Evolutionary conservation across 768 basidiomycete species (phyloP).

Genomic region (Tubosaeta sp.): DNA sequence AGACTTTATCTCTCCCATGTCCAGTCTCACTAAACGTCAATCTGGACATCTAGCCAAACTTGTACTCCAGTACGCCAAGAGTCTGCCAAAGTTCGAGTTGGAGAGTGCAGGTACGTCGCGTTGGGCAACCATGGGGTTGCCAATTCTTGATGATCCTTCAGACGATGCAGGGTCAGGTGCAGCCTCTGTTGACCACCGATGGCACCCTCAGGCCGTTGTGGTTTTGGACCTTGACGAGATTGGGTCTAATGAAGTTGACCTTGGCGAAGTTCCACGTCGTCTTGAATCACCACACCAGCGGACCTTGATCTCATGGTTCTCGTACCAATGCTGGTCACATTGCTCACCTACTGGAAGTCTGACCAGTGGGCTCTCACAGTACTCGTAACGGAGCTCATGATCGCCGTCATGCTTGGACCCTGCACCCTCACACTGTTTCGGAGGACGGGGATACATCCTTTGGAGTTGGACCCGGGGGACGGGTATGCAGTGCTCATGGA

Average conservation of each 20-base stretch:
- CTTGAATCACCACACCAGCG: conserved; percentile 2
- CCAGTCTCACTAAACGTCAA: conserved; percentile 16
- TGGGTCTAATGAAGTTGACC: not conserved
- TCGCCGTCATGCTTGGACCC: conserved; percentile 13
- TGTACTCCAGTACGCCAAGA: conserved; percentile 10
- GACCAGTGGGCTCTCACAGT: conserved; percentile 1
- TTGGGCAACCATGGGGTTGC: not conserved
- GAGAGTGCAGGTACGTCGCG: not conserved
- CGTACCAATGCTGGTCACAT: conserved; percentile 11
- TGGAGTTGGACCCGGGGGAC: conserved; percentile 1
- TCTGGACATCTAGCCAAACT: conserved; percentile 16
- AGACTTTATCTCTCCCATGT: conserved; percentile 16
- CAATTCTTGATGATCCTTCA: not conserved
- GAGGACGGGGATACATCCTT: conserved; percentile 5
- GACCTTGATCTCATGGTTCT: conserved; percentile 12
- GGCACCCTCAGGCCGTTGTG: conserved; percentile 5
- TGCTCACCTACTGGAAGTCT: conserved; percentile 5
- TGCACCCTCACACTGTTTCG: conserved; percentile 15
- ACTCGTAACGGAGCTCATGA: conserved; percentile 5
- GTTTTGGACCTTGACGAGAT: conserved; percentile 12
- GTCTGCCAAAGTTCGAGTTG: not conserved
- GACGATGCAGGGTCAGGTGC: not conserved
- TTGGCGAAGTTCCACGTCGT: not conserved
- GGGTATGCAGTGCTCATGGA: conserved; percentile 21
- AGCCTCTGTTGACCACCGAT: not conserved